Conservation (phyloP, 148 eudicot genomes). For the Talinum fruticosum region DNA sequence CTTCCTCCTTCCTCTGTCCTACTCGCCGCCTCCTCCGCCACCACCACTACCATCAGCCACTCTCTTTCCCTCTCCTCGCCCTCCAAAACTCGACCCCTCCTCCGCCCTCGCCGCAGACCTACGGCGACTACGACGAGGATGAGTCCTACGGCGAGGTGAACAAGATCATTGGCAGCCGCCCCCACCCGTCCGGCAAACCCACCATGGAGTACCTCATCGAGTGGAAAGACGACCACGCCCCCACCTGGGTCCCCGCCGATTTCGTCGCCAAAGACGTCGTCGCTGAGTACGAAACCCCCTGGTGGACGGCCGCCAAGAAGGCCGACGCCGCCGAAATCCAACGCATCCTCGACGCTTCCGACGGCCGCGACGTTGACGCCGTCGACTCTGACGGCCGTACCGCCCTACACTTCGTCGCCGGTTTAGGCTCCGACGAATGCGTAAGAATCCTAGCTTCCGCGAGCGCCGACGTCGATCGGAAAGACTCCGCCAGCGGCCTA, state of each 20-base stretch:
- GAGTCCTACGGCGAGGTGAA: slow-evolving; percentile 85
- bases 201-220: slow-evolving; percentile 87
- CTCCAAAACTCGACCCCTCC: slow-evolving; percentile 20
- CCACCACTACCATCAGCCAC: slow-evolving; percentile 11
- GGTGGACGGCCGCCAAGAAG: slow-evolving; percentile 94
- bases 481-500: slow-evolving; percentile 52
- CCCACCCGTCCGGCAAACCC: slow-evolving; percentile 27
- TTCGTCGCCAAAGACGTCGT: slow-evolving; percentile 72
- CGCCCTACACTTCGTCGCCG: slow-evolving; percentile 74
- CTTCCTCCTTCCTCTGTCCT: slow-evolving; percentile 15
- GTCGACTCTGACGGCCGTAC: slow-evolving; percentile 85
- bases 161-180: slow-evolving; percentile 75
- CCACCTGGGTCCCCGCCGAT: slow-evolving; percentile 87
- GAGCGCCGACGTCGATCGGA: slow-evolving; percentile 57
- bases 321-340: slow-evolving; percentile 54
- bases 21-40: slow-evolving; percentile 11
- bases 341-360: slow-evolving; percentile 33
- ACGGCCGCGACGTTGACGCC: slow-evolving; percentile 57
- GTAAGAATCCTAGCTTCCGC: slow-evolving; percentile 47
- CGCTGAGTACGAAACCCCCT: slow-evolving; percentile 78
- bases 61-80: slow-evolving; percentile 35
- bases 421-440: slow-evolving; percentile 71
- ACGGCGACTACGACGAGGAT: slow-evolving; percentile 50
- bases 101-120: slow-evolving; percentile 13
- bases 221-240: slow-evolving; percentile 84